Evolutionary conservation across 106 monocot genomes (phyloP).

Genomic region (Dendrobium nobile): DNA sequence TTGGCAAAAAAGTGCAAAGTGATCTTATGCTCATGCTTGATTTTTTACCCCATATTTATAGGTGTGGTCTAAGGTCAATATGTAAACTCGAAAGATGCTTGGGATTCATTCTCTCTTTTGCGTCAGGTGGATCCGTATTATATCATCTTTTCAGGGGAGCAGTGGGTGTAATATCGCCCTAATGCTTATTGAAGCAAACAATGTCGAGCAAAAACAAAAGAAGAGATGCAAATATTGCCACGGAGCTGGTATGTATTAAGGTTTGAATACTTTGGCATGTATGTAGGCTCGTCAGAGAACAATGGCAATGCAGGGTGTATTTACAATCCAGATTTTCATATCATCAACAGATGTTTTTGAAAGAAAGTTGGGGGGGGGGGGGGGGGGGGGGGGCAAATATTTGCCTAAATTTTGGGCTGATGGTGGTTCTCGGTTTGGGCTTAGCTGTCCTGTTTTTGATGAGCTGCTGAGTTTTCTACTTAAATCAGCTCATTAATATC

Average conservation of each 20-base stretch:
- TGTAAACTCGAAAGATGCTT: background rate
- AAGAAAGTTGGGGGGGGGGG: no score
- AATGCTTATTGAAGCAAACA: slow-evolving; percentile 86
- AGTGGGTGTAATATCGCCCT: slow-evolving; percentile 92
- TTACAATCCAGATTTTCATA: background rate
- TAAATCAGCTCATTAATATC: no score
- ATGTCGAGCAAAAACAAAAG: slow-evolving; percentile 83
- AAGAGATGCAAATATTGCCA: slow-evolving; percentile 93
- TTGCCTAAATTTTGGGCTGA: no score
- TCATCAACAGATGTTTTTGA: background rate
- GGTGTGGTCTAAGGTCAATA: no score
- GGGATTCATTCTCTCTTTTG: slow-evolving; percentile 5
- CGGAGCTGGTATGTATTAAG: slow-evolving; percentile 56
- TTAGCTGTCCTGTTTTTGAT: no score
- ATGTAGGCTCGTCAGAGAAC: background rate
- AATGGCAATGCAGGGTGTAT: background rate
- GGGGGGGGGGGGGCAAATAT: no score
- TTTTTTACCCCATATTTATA: no score
- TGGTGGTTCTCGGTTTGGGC: no score
- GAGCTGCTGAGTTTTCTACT: no score
- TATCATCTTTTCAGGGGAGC: slow-evolving; percentile 95
- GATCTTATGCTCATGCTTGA: no score
- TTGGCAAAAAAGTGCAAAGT: no score
- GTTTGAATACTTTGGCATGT: background rate
- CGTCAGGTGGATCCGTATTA: slow-evolving; percentile 96